phyloP scores from a whole-genome alignment of 441 rosid genomes.

The Theobroma grandiflorum region DNA sequence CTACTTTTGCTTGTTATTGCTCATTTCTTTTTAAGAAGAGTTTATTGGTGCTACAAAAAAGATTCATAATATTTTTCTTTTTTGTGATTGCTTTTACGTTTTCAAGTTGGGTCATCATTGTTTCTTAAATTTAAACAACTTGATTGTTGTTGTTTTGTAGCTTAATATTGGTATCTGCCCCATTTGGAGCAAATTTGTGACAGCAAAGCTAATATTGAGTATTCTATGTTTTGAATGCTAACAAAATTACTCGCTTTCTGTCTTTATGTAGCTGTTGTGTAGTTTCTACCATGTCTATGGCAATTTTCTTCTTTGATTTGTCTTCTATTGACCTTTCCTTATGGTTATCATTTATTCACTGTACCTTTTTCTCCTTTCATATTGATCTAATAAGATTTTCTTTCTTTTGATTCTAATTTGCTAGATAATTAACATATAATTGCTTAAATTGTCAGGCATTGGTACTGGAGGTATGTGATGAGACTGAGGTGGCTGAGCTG shows the following conservation, averaged over 20 bases:
- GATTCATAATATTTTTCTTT: neutral
- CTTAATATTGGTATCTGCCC: neutral
- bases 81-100: neutral
- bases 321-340: constrained; percentile 4
- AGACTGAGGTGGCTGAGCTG: constrained; percentile 93
- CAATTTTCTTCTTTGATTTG: constrained; percentile 7
- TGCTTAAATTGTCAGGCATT: constrained; percentile 58
- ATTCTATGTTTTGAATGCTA: no score
- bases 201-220: no score
- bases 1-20: neutral
- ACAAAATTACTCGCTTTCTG: neutral
- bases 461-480: constrained; percentile 87
- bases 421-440: constrained; percentile 16
- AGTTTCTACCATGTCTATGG: neutral
- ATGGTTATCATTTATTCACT: neutral
- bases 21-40: neutral
- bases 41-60: neutral
- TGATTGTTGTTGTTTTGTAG: neutral
- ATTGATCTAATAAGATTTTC: neutral
- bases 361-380: constrained; percentile 9
- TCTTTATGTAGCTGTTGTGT: neutral
- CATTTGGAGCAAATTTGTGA: neutral
- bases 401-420: constrained; percentile 13
- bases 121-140: neutral
- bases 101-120: neutral